Percentiles rank a stretch among this genome's conserved stretches.
phyloP scores from a whole-genome alignment of 768 basidiomycete genomes.

The Candolleomyces aberdarensis region DNA sequence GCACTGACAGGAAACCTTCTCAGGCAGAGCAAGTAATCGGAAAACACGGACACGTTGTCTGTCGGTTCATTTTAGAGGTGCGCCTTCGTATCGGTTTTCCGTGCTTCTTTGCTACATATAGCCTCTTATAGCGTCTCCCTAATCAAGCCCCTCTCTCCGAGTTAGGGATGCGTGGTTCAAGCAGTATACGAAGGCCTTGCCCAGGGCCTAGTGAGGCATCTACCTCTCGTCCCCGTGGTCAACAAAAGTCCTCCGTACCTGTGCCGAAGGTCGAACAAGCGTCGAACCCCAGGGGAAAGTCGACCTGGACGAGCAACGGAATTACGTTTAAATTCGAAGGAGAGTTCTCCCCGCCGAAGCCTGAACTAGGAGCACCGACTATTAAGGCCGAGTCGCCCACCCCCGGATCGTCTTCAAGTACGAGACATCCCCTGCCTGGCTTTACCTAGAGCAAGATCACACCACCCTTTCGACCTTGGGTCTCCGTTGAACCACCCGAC shows the following conservation, averaged over 20 bases:
- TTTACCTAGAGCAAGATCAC: too few species aligned
- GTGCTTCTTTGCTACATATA: neutral
- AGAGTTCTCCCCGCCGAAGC: neutral
- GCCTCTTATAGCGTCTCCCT: neutral
- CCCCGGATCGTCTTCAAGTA: too few species aligned
- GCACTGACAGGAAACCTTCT: neutral
- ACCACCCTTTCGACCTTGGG: too few species aligned
- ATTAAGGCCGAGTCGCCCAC: too few species aligned
- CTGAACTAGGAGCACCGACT: too few species aligned
- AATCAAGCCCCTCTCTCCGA: neutral
- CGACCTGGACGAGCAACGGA: neutral
- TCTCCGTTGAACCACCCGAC: too few species aligned
- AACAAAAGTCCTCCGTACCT: neutral
- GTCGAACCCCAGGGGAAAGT: neutral
- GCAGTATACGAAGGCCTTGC: neutral
- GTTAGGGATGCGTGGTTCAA: neutral
- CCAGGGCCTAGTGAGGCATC: neutral
- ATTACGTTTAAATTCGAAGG: constrained; percentile 1
- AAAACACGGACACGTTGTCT: neutral
- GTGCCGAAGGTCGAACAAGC: neutral
- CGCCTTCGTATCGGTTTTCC: neutral
- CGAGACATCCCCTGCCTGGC: too few species aligned
- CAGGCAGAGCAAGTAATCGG: neutral
- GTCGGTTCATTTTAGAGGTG: neutral
- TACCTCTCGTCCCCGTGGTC: too few species aligned